phyloP scores from a whole-genome alignment of 2,329 filamentous ascomycete species.

The Aspergillus sojae region DNA sequence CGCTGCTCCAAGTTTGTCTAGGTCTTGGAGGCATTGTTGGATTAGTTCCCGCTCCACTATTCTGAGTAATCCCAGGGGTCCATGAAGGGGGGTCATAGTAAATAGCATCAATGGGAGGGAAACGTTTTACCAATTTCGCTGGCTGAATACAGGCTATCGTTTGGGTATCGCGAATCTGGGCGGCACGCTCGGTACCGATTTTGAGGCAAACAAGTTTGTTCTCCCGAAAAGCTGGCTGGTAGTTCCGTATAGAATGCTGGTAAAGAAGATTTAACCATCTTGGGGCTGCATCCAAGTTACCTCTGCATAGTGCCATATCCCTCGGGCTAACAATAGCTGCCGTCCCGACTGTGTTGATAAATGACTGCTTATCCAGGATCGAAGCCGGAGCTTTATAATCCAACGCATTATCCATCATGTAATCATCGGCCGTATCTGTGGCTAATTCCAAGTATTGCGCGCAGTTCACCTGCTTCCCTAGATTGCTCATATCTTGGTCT shows the following conservation, averaged over 20 bases:
- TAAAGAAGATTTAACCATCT: constrained; percentile 1
- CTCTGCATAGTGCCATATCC: constrained; percentile 13
- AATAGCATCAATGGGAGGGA: constrained; percentile 8
- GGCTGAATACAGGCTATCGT: neutral
- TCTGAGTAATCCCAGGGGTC: neutral
- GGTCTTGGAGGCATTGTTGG: neutral
- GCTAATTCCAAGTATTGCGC: neutral
- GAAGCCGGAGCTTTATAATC: neutral
- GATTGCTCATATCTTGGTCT: neutral
- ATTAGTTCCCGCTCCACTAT: neutral
- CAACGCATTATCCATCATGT: neutral
- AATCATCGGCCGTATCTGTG: neutral
- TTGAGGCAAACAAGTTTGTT: constrained; percentile 23
- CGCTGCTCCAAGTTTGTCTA: neutral
- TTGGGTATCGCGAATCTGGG: constrained; percentile 17
- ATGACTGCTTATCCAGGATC: neutral
- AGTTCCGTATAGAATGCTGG: neutral
- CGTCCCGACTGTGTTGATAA: constrained; percentile 17
- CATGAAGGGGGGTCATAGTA: neutral
- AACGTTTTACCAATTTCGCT: neutral
- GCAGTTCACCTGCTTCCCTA: neutral
- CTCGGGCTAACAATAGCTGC: constrained; percentile 10
- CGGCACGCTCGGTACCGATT: constrained; percentile 25
- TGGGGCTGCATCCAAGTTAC: constrained; percentile 3
- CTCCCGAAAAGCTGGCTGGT: neutral